Evolutionary conservation across 192 early-diverging fungal species (phyloP).

Genomic region (Umbelopsis isabellina): DNA sequence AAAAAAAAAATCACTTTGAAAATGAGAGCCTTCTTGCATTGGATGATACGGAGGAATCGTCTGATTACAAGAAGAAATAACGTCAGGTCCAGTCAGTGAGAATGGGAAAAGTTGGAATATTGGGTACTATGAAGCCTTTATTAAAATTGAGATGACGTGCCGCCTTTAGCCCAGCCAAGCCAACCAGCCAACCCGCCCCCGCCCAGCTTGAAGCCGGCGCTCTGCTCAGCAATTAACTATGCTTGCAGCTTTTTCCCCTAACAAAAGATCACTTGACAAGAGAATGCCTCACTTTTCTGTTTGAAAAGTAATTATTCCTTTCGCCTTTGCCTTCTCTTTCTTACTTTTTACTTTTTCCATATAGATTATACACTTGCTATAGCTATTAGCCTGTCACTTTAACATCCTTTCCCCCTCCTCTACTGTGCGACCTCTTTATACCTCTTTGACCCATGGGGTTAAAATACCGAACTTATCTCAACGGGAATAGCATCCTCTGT

Average conservation of each 20-base stretch:
- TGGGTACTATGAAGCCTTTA: too few species aligned
- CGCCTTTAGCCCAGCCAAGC: too few species aligned
- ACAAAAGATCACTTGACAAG: conserved; percentile 15
- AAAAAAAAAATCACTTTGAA: too few species aligned
- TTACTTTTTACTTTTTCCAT: background rate
- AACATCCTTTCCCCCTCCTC: background rate
- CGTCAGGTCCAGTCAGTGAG: background rate
- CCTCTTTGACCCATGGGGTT: conserved; percentile 29
- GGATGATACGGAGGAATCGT: background rate
- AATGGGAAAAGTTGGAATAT: background rate
- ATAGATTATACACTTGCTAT: background rate
- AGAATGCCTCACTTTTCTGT: background rate
- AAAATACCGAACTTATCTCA: conserved; percentile 36
- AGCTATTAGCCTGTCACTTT: background rate
- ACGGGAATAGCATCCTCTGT: conserved; percentile 32
- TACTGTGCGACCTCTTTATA: background rate
- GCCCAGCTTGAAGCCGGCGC: too few species aligned
- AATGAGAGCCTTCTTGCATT: background rate
- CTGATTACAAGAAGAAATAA: background rate
- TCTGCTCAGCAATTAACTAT: too few species aligned
- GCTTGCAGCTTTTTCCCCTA: background rate
- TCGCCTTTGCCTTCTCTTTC: background rate
- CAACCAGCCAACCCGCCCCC: too few species aligned
- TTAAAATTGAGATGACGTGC: too few species aligned
- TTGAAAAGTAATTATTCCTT: background rate